A percentile compares a stretch with the other conserved stretches of the same genome.
These are phyloP conservation scores for Nitzschia sp. DNA, from an alignment of 108 stramenopile genomes.

Conservation along the genomic window DNA sequence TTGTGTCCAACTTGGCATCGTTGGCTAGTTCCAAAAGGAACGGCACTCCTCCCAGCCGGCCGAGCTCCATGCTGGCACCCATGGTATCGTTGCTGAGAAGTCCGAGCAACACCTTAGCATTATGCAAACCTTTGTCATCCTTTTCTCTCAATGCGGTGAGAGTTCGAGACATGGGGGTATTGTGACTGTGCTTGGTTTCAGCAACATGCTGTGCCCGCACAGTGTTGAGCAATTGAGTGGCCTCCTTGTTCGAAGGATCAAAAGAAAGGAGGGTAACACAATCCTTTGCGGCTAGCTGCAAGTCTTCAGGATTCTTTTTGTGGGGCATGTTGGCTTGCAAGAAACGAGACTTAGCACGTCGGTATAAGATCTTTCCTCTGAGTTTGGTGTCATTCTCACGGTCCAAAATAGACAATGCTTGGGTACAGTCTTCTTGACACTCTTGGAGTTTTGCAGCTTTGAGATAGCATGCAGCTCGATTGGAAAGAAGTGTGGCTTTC, in stretches of 20 bases:
- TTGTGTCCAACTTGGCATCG: slow-evolving; percentile 8
- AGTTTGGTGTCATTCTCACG: slow-evolving; percentile 32
- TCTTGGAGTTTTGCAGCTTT: slow-evolving; percentile 44
- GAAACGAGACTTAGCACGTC: slow-evolving; percentile 72
- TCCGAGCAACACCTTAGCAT: slow-evolving; percentile 54
- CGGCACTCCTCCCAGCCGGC: slow-evolving; percentile 58
- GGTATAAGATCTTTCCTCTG: slow-evolving; percentile 69
- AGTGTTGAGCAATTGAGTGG: slow-evolving; percentile 51
- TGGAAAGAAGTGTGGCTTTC: slow-evolving; percentile 62
- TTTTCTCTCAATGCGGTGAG: slow-evolving; percentile 40
- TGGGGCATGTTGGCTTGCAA: slow-evolving; percentile 38
- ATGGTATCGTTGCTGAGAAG: slow-evolving; percentile 55
- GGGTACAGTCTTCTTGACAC: slow-evolving; percentile 72
- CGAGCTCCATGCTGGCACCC: slow-evolving; percentile 68
- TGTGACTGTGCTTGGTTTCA: slow-evolving; percentile 34
- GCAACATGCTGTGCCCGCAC: slow-evolving; percentile 57
- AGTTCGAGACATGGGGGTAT: slow-evolving; percentile 47
- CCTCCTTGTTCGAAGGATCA: slow-evolving; percentile 70
- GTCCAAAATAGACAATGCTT: slow-evolving; percentile 50
- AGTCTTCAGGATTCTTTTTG: slow-evolving; percentile 38
- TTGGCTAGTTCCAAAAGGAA: slow-evolving; percentile 43
- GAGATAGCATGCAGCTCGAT: slow-evolving; percentile 76
- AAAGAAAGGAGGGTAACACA: slow-evolving; percentile 57
- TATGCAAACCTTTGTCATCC: slow-evolving; percentile 36
- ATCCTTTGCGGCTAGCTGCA: slow-evolving; percentile 75